Evolutionary conservation across 2,329 filamentous ascomycete species (phyloP), one percentile per base, ranked within the genome.

Genomic region (Chaetomium olivaceum): DNA sequence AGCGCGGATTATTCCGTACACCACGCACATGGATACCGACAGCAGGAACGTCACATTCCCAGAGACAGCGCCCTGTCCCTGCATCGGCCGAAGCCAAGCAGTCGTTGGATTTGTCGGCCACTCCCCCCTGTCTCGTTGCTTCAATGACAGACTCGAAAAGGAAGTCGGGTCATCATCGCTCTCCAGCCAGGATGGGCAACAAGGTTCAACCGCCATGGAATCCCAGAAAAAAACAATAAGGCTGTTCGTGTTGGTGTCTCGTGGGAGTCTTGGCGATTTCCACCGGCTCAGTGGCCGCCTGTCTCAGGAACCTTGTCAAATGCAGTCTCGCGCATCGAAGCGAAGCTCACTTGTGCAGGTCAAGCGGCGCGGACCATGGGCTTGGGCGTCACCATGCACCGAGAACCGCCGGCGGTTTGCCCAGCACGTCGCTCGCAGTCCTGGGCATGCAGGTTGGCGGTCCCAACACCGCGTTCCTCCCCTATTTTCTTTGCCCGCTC

Each of bases 301-400:
- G 66, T 70, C 66, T 71, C 70, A 67, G 66, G 67, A 69, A 68
- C 66, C 67, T 57, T 68, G 67, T 51, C 29, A 21, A 43, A 31
- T 58, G 58, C 61, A 54, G 63, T 59, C 62, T 58, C 64, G 25
- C 62, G 65, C 67, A 70, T 69, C 64, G 57, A 67, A 70, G 64
- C 68, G 67, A 71, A 61, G 59, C 58, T 60, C 46, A 33, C 31
- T 43, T 23, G 50, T 68, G 69, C 65, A 67, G 68, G 51, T 46
- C 50, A 60, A 65, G 66, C 63, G 64, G 67, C 65, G 60, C 63
- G 55, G 64, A 33, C 56, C 51, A 46, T 46, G 65, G 59, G 62
- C 29, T 62, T 51, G 55, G 39, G 54, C 43, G n/a, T 33, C 29
- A 21, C 52, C 58, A 52, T 64, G 25, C 61, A 63, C 61, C 58